phyloP scores from a whole-genome alignment of 192 early-diverging fungal genomes.

The Spizellomyces punctatus region DNA sequence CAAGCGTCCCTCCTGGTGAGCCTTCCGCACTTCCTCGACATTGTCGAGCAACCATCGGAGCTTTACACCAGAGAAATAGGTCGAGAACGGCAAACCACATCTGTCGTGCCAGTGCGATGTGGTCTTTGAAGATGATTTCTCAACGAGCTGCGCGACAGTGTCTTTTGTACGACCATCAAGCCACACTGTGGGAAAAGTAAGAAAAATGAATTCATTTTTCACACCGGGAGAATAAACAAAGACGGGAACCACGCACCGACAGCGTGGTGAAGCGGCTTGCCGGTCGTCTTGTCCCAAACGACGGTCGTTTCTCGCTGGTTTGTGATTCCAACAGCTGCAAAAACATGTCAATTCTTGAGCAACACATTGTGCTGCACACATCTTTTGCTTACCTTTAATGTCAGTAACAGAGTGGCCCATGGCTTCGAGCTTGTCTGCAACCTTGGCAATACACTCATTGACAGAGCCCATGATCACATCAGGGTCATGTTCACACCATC shows the following conservation, averaged over 20 bases:
- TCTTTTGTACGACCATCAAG: conserved; percentile 81
- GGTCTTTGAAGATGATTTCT: conserved; percentile 53
- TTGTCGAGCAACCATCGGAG: conserved; percentile 92
- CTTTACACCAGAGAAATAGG: conserved; percentile 93
- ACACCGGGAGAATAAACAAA: background rate
- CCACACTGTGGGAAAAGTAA: conserved; percentile 71
- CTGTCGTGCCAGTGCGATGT: conserved; percentile 34
- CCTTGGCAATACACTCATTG: conserved; percentile 66
- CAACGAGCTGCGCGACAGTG: conserved; percentile 65
- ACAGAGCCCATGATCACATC: conserved; percentile 71
- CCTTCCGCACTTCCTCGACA: conserved; percentile 67
- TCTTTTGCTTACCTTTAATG: conserved; percentile 32
- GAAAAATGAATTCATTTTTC: conserved; percentile 3
- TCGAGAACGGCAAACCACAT: conserved; percentile 87
- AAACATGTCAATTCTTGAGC: too few relatives aligned
- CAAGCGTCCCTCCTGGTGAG: conserved; percentile 71
- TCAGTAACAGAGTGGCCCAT: conserved; percentile 53
- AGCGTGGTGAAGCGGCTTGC: conserved; percentile 78
- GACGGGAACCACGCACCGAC: conserved; percentile 40
- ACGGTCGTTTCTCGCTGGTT: conserved; percentile 94
- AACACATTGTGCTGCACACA: background rate
- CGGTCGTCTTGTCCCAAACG: conserved; percentile 84
- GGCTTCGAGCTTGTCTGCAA: conserved; percentile 63
- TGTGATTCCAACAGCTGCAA: conserved; percentile 75
- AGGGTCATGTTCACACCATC: conserved; percentile 92